phyloP scores from a whole-genome alignment of 768 basidiomycete species.

The Antrodiella citrinella region DNA sequence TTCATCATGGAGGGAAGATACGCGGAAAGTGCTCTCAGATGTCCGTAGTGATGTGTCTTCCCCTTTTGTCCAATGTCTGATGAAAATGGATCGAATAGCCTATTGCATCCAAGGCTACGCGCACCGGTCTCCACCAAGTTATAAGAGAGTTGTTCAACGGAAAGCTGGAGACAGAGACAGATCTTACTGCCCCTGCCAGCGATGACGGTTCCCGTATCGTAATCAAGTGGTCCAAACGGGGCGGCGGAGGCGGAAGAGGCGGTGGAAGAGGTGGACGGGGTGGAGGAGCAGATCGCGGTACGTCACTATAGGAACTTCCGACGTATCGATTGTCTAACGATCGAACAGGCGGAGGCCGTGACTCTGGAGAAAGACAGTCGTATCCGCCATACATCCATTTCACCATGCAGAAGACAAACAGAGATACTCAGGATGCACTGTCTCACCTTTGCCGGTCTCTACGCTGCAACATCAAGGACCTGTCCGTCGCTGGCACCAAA shows the following conservation, averaged over 20 bases:
- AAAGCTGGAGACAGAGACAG: conserved; percentile 79
- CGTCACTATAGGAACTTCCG: neutral
- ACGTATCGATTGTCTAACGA: neutral
- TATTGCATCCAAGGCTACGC: conserved; percentile 70
- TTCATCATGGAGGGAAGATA: conserved; percentile 45
- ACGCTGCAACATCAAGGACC: conserved; percentile 70
- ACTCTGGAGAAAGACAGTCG: conserved; percentile 47
- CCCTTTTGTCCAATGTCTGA: no score
- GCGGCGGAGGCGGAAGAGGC: conserved; percentile 40
- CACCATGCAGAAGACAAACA: conserved; percentile 93
- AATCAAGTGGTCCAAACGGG: conserved; percentile 66
- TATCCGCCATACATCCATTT: conserved; percentile 92
- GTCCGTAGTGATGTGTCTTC: conserved; percentile 46
- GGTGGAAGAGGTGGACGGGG: conserved; percentile 32
- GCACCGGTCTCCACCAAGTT: conserved; percentile 75
- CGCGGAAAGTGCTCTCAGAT: conserved; percentile 72
- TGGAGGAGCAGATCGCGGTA: conserved; percentile 3
- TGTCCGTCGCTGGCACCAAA: conserved; percentile 92
- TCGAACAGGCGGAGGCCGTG: conserved; percentile 22
- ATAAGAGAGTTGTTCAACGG: conserved; percentile 78
- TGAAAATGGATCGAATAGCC: no score
- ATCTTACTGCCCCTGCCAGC: conserved; percentile 35
- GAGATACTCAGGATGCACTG: conserved; percentile 94
- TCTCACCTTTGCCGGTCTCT: conserved; percentile 69
- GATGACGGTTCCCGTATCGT: conserved; percentile 71